Conservation (phyloP, 371 early-diverging fungal genomes). For the Batkoa obscura region DNA sequence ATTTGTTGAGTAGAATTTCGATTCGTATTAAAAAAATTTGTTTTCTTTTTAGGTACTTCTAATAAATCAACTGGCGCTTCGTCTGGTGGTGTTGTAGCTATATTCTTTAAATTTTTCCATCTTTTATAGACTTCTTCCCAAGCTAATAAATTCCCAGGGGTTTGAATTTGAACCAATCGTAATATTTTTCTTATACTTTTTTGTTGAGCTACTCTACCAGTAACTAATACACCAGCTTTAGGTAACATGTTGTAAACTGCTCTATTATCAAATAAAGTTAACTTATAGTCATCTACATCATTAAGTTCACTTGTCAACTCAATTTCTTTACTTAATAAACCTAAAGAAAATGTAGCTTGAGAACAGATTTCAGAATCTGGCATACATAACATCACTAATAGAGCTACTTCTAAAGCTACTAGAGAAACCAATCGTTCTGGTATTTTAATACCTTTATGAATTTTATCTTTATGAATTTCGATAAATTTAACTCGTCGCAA, state of each 20-base stretch:
- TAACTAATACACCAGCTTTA: constrained; percentile 29
- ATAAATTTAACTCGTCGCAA: constrained; percentile 40
- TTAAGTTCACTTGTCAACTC: constrained; percentile 31
- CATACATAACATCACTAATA: constrained; percentile 54
- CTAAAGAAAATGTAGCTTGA: constrained; percentile 35
- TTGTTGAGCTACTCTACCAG: constrained; percentile 53
- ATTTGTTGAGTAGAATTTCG: constrained; percentile 9
- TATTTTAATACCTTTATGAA: constrained; percentile 27
- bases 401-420: constrained; percentile 53
- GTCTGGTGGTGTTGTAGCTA: constrained; percentile 26
- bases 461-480: constrained; percentile 17
- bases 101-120: constrained; percentile 43
- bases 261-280: constrained; percentile 50
- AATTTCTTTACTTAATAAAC: constrained; percentile 37
- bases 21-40: constrained; percentile 6
- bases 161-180: constrained; percentile 40
- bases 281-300: constrained; percentile 24
- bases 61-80: constrained; percentile 14
- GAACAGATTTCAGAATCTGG: constrained; percentile 51
- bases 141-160: constrained; percentile 58
- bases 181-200: constrained; percentile 52
- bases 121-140: constrained; percentile 73
- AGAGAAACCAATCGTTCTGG: constrained; percentile 47
- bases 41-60: constrained; percentile 9
- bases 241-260: constrained; percentile 50